phyloP scores from a whole-genome alignment of 805 yeast genomes.

The Saitoella complicata region DNA sequence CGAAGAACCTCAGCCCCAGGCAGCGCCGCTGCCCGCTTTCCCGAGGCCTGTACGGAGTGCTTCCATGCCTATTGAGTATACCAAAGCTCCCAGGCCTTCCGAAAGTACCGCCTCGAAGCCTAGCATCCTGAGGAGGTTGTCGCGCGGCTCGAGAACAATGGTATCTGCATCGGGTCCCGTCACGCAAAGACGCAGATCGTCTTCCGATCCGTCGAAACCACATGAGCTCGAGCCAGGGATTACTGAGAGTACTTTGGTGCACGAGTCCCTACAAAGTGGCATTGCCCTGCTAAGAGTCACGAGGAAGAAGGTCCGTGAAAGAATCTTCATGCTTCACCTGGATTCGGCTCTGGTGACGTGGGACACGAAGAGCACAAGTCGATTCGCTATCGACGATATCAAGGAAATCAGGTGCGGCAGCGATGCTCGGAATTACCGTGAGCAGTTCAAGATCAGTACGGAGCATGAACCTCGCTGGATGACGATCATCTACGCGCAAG shows the following conservation, averaged over 20 bases:
- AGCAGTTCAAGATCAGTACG: conserved; percentile 58
- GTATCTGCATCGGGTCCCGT: too few species aligned
- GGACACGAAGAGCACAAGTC: conserved; percentile 32
- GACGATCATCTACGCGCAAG: conserved; percentile 54
- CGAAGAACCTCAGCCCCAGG: too few species aligned
- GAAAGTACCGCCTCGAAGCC: too few species aligned
- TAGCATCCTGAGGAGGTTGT: too few species aligned
- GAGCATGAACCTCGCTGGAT: conserved; percentile 61
- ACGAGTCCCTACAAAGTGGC: conserved; percentile 38
- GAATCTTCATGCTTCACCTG: conserved; percentile 40
- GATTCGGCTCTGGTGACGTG: conserved; percentile 39
- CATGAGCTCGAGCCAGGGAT: too few species aligned
- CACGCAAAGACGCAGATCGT: too few species aligned
- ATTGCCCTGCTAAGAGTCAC: conserved; percentile 52
- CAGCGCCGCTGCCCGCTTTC: too few species aligned
- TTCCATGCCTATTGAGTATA: too few species aligned
- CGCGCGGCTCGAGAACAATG: too few species aligned
- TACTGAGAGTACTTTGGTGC: conserved; percentile 19
- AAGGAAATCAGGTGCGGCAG: conserved; percentile 43
- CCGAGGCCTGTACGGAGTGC: too few species aligned
- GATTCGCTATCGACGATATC: conserved; percentile 43
- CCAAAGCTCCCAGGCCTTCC: too few species aligned
- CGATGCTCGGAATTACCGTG: conserved; percentile 72
- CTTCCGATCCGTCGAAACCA: too few species aligned
- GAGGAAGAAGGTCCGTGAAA: conserved; percentile 46